Evolutionary conservation across 1,284 basidiomycete species (phyloP).

Genomic region (Anthracocystis walkeri): DNA sequence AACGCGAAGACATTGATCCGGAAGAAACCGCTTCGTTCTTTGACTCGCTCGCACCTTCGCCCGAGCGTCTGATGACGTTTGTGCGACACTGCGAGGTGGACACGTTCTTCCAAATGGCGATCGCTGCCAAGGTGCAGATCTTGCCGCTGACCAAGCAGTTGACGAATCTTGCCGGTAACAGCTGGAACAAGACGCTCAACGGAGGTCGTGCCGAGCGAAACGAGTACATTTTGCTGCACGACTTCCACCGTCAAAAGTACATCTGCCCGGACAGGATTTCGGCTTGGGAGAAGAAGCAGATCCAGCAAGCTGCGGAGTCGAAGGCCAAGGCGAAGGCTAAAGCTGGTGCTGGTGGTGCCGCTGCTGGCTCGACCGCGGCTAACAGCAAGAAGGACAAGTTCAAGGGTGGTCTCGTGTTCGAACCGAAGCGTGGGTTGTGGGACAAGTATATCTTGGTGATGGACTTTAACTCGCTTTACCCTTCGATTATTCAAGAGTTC

Average conservation of each 20-base stretch:
- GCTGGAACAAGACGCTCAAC: conserved; percentile 76
- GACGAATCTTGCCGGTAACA: conserved; percentile 96
- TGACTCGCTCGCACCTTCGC: conserved; percentile 82
- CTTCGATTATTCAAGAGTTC: conserved; percentile 99
- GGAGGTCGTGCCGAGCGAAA: conserved; percentile 94
- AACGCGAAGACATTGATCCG: conserved; percentile 79
- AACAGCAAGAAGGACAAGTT: conserved; percentile 87
- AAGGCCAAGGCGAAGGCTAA: conserved; percentile 49
- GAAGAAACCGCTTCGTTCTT: conserved; percentile 93
- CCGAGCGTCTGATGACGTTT: conserved; percentile 85
- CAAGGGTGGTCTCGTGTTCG: conserved; percentile 97
- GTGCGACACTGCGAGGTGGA: conserved; percentile 93
- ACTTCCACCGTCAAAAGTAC: conserved; percentile 96
- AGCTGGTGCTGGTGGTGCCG: conserved; percentile 44
- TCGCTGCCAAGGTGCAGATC: conserved; percentile 89
- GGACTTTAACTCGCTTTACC: conserved; percentile 99
- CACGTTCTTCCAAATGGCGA: conserved; percentile 95
- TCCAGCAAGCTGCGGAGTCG: conserved; percentile 53
- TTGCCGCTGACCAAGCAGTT: conserved; percentile 90
- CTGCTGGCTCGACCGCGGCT: conserved; percentile 72
- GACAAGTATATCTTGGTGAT: conserved; percentile 98
- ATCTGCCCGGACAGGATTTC: conserved; percentile 94
- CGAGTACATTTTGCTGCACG: conserved; percentile 97
- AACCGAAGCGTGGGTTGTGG: conserved; percentile 95
- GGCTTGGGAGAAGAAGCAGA: conserved; percentile 73